These are phyloP conservation scores for Sclerotiophoma versabilis DNA, from an alignment of 2,329 filamentous ascomycete species.

Conservation along the genomic window DNA sequence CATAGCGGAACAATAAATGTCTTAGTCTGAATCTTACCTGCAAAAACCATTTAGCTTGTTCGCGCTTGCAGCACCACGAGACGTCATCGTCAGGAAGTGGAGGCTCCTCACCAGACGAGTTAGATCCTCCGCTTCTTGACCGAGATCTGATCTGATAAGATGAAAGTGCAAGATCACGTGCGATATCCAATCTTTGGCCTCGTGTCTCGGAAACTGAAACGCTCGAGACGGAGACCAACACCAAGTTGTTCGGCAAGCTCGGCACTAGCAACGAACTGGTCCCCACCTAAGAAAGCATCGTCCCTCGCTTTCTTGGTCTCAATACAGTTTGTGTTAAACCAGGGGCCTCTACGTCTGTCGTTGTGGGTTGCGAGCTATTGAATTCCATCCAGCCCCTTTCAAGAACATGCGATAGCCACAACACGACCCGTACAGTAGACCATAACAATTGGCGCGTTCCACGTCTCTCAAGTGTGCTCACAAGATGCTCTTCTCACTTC, in stretches of 20 bases:
- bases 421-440: not conserved
- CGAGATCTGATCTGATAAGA: conserved; percentile 39
- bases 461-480: not conserved
- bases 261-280: conserved; percentile 20
- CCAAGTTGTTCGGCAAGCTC: conserved; percentile 21
- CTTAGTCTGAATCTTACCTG: not conserved
- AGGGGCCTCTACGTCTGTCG: conserved; percentile 2
- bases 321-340: conserved; percentile 25
- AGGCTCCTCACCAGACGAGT: conserved; percentile 10
- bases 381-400: not conserved
- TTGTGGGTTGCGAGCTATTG: not conserved
- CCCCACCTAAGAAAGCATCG: conserved; percentile 23
- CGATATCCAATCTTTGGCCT: not conserved
- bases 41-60: not conserved
- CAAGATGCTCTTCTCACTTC: conserved; percentile 26
- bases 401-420: conserved; percentile 3
- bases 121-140: conserved; percentile 28
- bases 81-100: conserved; percentile 8
- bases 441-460: not conserved
- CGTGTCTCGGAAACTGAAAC: conserved; percentile 13
- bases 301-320: conserved; percentile 26
- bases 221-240: conserved; percentile 8
- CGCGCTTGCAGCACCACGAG: not conserved
- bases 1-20: not conserved
- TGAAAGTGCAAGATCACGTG: conserved; percentile 22